Evolutionary conservation across 345 rosid species (phyloP).

Genomic region (Arabidopsis suecica): DNA sequence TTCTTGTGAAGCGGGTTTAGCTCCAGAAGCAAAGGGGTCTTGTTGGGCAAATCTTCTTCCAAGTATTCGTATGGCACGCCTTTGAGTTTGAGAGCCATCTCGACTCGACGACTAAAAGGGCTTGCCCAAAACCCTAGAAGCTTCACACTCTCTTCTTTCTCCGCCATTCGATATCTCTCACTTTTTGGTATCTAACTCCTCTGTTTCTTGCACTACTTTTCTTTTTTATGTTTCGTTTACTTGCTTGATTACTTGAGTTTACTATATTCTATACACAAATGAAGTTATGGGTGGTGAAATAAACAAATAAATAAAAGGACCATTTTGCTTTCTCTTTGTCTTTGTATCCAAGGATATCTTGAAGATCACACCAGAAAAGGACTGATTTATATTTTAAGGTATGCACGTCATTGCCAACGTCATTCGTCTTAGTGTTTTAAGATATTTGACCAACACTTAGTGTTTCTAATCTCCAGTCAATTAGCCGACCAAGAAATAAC

Average conservation of each 20-base stretch:
- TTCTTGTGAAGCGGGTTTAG: slow-evolving; percentile 48
- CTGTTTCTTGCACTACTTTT: background rate
- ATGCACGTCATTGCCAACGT: slow-evolving; percentile 11
- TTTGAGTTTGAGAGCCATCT: slow-evolving; percentile 52
- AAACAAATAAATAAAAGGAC: background rate
- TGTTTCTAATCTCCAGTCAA: background rate
- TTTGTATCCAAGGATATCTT: slow-evolving; percentile 5
- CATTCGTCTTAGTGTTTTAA: background rate
- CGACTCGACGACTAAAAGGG: slow-evolving; percentile 42
- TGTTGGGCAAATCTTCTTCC: slow-evolving; percentile 46
- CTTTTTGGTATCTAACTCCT: background rate
- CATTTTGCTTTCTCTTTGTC: background rate
- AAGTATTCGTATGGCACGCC: slow-evolving; percentile 47
- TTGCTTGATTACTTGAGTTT: background rate
- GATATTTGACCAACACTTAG: background rate
- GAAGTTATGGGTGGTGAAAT: background rate
- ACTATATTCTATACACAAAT: background rate
- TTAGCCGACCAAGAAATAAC: too few relatives aligned
- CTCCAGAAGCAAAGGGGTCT: slow-evolving; percentile 44
- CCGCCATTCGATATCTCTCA: background rate
- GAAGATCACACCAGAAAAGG: background rate
- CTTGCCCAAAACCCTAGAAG: slow-evolving; percentile 50
- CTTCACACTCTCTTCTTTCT: slow-evolving; percentile 44
- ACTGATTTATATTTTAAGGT: background rate
- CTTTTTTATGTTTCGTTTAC: background rate